These are phyloP conservation scores for Blastocystis sp. DNA, from an alignment of 352 stramenopile species.

Conservation along the genomic window DNA sequence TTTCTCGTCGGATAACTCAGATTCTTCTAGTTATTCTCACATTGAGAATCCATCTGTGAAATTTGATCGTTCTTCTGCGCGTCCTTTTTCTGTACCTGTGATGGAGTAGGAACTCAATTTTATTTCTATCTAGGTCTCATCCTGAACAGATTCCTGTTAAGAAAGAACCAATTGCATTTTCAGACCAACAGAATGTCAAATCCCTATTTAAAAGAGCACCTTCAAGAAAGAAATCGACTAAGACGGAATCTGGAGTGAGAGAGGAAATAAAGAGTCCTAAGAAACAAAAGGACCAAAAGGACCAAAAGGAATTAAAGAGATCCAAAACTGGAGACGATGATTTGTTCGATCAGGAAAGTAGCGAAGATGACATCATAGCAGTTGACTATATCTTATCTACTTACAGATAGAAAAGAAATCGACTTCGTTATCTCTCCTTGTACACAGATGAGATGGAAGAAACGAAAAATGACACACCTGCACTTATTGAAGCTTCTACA, in stretches of 20 bases:
- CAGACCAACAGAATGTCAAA: conserved; percentile 25
- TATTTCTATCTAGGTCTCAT: neutral
- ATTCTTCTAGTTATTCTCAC: neutral
- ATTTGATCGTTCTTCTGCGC: neutral
- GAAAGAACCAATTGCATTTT: neutral
- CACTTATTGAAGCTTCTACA: neutral
- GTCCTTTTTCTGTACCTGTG: neutral
- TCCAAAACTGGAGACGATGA: neutral
- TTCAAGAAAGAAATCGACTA: neutral
- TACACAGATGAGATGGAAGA: conserved; percentile 28
- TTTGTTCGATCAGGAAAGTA: conserved; percentile 31
- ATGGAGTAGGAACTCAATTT: neutral
- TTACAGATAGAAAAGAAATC: conserved; percentile 31
- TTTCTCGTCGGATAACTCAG: neutral
- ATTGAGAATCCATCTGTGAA: neutral
- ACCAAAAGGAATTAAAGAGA: neutral
- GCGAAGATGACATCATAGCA: conserved; percentile 25
- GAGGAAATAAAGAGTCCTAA: neutral
- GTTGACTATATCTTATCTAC: neutral
- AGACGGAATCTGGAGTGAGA: neutral
- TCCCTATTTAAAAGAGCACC: neutral
- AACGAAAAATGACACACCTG: neutral
- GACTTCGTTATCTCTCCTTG: neutral
- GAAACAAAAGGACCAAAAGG: neutral
- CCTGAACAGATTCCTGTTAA: neutral